Evolutionary conservation across 2,329 filamentous ascomycete species (phyloP), one percentile per base, ranked within the genome.

Genomic region (Stachybotrys chartarum): DNA sequence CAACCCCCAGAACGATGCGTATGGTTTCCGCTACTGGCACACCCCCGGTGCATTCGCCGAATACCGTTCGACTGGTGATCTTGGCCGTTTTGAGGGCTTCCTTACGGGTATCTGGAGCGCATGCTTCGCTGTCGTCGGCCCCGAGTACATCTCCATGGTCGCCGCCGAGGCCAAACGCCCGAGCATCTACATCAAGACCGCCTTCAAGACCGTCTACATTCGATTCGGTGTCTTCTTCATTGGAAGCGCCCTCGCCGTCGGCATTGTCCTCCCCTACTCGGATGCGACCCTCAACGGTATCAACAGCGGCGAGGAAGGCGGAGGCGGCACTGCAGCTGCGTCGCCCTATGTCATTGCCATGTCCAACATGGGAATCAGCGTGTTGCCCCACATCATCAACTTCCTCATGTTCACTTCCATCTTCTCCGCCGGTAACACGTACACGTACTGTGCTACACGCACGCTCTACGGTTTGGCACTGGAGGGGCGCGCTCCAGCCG

Each of bases 141-240:
- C 85, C 2, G 86, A 88, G 62, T 88, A 87, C 61, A 81, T 88
- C 47, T 78, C 78, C 35, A 84, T 83, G 63, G 89, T 88, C 1
- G 84, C 89, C 14, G 87, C 86, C 50, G 86, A 89, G 68, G 79
- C 85, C 2, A 75, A 86, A 62, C 82, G 85, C 58, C 86, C 86
- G 0, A 79, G 85, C 5, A 72, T 71, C 11, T 80, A 82, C 51
- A 80, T 91, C 69, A 86, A 86, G 35, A 78, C 78, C 50, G 87
- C 87, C 1, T 90, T 83, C 72, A 89, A 88, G 63, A 85, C 84
- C 1, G 85, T 90, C 7, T 90, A 89, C 70, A 87, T 85, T 67
- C 83, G 88, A 49, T 78, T 91, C 52, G 85, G 82, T 2, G 70
- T 83, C 16, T 90, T 91, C 71, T 90, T 90, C 70, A 78, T 90